phyloP scores from a whole-genome alignment of 805 yeast species.

The Pichia thaimueangensis region DNA sequence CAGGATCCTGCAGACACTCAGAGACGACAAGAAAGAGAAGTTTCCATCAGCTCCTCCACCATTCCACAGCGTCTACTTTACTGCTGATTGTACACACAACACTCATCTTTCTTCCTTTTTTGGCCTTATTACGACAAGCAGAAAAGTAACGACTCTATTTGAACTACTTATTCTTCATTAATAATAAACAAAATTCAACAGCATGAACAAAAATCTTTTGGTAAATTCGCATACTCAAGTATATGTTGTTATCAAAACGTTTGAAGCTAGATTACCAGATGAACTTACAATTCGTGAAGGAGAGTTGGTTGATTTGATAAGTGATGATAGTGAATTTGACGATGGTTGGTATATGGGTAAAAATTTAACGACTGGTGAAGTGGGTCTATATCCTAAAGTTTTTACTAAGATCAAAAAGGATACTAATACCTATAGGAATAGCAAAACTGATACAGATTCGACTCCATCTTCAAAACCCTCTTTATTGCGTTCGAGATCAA shows the following conservation, averaged over 20 bases:
- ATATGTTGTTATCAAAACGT: conserved; percentile 72
- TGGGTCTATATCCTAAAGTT: conserved; percentile 86
- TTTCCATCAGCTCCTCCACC: too few species aligned
- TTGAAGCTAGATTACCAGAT: conserved; percentile 81
- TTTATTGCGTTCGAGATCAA: conserved; percentile 52
- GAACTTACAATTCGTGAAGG: conserved; percentile 78
- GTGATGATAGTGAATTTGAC: conserved; percentile 87
- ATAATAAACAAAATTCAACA: too few species aligned
- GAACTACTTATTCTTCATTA: too few species aligned
- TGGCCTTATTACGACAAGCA: too few species aligned
- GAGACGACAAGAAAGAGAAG: too few species aligned
- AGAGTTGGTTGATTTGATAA: conserved; percentile 79
- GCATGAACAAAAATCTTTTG: background rate
- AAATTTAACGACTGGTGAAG: conserved; percentile 61
- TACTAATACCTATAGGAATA: too few species aligned
- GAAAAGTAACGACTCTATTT: too few species aligned
- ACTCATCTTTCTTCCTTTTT: too few species aligned
- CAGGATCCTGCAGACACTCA: too few species aligned
- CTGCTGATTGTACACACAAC: too few species aligned
- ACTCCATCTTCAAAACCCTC: conserved; percentile 27
- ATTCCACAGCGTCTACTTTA: too few species aligned
- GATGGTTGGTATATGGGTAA: conserved; percentile 98
- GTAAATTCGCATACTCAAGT: conserved; percentile 12
- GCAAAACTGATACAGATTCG: too few species aligned
- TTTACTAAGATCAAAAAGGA: conserved; percentile 47